Base-by-base conservation (phyloP, 2,329 filamentous ascomycete genomes). In the Colletotrichum chlorophyti region DNA sequence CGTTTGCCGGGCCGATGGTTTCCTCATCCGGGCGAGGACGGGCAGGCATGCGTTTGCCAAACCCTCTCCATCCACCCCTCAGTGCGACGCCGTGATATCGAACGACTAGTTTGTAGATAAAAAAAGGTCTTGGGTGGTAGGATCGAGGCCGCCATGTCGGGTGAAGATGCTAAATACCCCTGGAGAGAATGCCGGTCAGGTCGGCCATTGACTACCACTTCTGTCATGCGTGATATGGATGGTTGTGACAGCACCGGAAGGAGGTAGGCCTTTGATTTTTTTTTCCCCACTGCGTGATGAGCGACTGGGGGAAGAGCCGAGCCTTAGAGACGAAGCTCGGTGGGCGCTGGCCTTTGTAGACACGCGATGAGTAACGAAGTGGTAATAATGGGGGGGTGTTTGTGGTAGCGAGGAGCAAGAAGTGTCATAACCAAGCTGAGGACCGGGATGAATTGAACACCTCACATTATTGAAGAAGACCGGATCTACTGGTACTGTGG, bases 231-330 rank as follows among this genome's bases (percentile, higher is more conserved):
- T 21, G 32, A 15, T 21, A 31, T 42, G 15, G 41, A 27, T 29
- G 40, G 9, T 37, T 27, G n/a, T 37, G 41, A 10, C 41, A 40
- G 14, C 50, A 31, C 27, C 32, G 31, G 42, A n/a, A 19, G 32
- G 24, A 24, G n/a, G 12, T 12, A n/a, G 46, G 41, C 41, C 54
- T 53, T 42, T 58, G 54, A 53, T 49, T 49, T 34, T 32, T 21
- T 43, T 10, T n/a, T 17, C 23, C 6, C 14, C 31, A 19, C 26
- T 12, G 34, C 31, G 24, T 29, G 40, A 53, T 29, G 32, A 27
- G 26, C 40, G 41, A 40, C 53, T 26, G 17, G 40, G 48, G 21
- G 19, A 15, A 5, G 23, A 53, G 24, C 37, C 37, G 52, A 42
- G 29, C 34, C 37, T 43, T 21, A 17, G 37, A 27, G 32, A 15